These are phyloP conservation scores for Zizania palustris DNA, from an alignment of 202 grass and related monocot species.

Conservation along the genomic window DNA sequence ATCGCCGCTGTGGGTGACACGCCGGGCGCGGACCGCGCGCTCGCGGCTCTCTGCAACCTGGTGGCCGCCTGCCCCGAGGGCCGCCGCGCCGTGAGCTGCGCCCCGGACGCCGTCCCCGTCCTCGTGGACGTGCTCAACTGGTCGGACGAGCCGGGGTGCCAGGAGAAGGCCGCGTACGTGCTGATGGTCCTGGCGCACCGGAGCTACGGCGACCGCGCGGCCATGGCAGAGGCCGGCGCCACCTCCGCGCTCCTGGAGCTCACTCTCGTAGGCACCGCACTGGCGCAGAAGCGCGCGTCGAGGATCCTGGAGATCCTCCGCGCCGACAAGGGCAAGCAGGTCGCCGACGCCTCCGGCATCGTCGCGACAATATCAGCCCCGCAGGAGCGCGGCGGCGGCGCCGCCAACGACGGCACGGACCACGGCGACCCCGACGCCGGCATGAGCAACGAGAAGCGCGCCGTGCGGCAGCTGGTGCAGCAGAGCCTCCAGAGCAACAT, in stretches of 20 bases:
- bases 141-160: slow-evolving; percentile 71
- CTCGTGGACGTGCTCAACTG: slow-evolving; percentile 85
- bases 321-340: slow-evolving; percentile 78
- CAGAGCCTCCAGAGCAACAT: slow-evolving; percentile 97
- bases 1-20: slow-evolving; percentile 51
- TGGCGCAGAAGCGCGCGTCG: slow-evolving; percentile 92
- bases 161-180: slow-evolving; percentile 91
- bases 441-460: slow-evolving; percentile 82
- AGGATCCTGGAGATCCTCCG: slow-evolving; percentile 80
- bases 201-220: slow-evolving; percentile 57
- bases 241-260: slow-evolving; percentile 84
- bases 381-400: slow-evolving; percentile 33
- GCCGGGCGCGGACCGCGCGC: slow-evolving; percentile 56
- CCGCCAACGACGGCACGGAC: not conserved
- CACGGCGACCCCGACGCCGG: slow-evolving; percentile 27
- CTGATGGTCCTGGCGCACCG: slow-evolving; percentile 97
- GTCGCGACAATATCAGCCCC: slow-evolving; percentile 54
- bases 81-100: slow-evolving; percentile 58
- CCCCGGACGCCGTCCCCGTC: slow-evolving; percentile 47
- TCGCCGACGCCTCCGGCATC: slow-evolving; percentile 39
- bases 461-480: slow-evolving; percentile 83
- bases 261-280: slow-evolving; percentile 74
- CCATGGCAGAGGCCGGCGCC: slow-evolving; percentile 72
- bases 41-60: slow-evolving; percentile 79
- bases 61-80: slow-evolving; percentile 63